Base-by-base conservation (phyloP, 495 filamentous ascomycete genomes). In the Xylaria flabelliformis region DNA sequence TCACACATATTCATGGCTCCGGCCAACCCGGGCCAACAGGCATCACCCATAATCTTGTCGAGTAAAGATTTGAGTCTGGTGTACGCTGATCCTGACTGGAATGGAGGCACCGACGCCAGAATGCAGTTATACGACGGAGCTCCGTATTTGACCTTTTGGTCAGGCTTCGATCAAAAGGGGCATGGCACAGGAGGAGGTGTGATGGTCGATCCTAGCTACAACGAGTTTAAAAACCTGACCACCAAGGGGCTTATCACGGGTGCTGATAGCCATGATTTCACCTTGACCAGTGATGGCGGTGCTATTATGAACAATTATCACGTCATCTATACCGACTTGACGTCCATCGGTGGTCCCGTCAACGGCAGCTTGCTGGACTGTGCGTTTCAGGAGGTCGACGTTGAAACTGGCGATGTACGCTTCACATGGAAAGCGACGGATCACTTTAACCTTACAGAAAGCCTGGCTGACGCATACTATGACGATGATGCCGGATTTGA, bases 361-460 rank as follows among this genome's bases (percentile, higher is more conserved):
- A 69, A 74, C 9, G 76, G 72, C 9, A 69, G 26, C 21, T 51
- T 78, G 34, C 48, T 76, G 50, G 70, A 72, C 67, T 74, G 76
- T 50, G 67, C 67, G 26, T 76, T 78, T 34, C 76, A 78, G 44
- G 87, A 89, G 74, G 75, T 89, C 1, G 86, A 89, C 46, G 79
- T 87, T 21, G 82, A 83, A 41, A 86, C 85, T 0, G 83, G 80
- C 61, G 77, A 83, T 58, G 78, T 88, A 41, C 41, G 87, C 5
- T 89, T 89, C 62, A 85, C 88, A 65, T 89, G 88, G 85, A 81
- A 82, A 41, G 82, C 84, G 8, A 79, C 86, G 3, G 85, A 88
- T 58, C 85, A 88, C 84, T 55, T 78, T 83, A 83, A 64, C 83
- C 81, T 72, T 81, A 85, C 42, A 81, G 83, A 29, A 82, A 82